Evolutionary conservation across 2,329 filamentous ascomycete genomes (phyloP), one percentile per base, ranked within the genome.

Genomic region (Onygenales sp.): DNA sequence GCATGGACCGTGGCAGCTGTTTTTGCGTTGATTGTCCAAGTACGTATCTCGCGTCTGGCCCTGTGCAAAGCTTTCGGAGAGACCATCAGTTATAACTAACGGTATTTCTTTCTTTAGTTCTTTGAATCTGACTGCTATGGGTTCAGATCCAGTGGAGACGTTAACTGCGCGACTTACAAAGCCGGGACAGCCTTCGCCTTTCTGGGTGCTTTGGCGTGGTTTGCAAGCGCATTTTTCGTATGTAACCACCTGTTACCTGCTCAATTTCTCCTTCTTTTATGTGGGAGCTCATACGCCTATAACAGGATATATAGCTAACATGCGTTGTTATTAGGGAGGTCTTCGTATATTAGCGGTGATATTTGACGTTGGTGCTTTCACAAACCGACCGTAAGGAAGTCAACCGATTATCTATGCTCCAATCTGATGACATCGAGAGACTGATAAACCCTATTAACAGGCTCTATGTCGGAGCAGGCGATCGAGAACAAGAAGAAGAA

Each of bases 51-150:
- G 21, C 21, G 21, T 5, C 21, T 27, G 21, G 21, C 21, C 21
- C 21, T 27, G 21, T 27, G 21, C 21, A 27, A 27, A 27, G 21
- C 21, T 27, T 27, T 27, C 21, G 21, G 21, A 27, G 21, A 27
- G 21, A 27, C 21, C 21, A 27, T 27, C 21, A 27, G 21, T 27
- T 27, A 27, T 8, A 7, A 27, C 33, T 31, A 32, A 44, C 10
- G 36, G 7, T 36, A 44, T 21, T 21, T 10, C 33, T 13, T 34
- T 17, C 27, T 32, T 14, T 51, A 51, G 49, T 33, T 51, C 13
- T 51, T 51, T 31, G 49, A 51, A 37, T 51, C 49, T 3, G 39
- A 51, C 36, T 51, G 49, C 40, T 51, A 51, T 13, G 49, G 49
- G 3, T 51, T 51, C 14, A 37, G 49, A 2, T 27, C 49, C 3